Evolutionary conservation across 139 green algal species (phyloP), one percentile per base, ranked within the genome.

Genomic region (Micractinium sp.): DNA sequence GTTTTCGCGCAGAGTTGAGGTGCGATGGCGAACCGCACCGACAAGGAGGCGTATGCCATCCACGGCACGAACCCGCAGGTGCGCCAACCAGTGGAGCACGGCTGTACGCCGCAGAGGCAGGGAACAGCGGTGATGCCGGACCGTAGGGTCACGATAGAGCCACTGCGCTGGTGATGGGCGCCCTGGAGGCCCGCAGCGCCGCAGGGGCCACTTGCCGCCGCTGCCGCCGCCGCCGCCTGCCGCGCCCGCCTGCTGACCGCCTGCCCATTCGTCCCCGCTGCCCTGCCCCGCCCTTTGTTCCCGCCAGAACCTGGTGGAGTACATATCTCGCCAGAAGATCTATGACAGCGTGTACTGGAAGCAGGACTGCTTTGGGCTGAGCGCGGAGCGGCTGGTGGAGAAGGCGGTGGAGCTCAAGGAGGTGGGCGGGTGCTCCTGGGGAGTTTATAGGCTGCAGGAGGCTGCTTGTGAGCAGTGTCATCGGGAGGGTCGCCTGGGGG

Each of bases 321-420:
- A 98, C 78, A 99, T 99, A 86, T 89, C 97, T 3, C 93, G 97
- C 19, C 92, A 94, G 35, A 98, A 98, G 88, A 97, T 99, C n/a
- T 99, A 99, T 77, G 89, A 97, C 53, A 95, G 93, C 5, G 88
- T 95, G 0, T 99, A 98, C 91, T 99, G 98, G 98, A 99, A 99
- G 90, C 96, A 99, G 91, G 91, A 98, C 61, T 99, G 98, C 93
- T 99, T 99, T 90, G 98, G 95, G 4, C 92, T 99, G 85, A 97
- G 93, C 60, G 98, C 98, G 12, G 98, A 99, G 88, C 92, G 92
- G 4, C 78, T 99, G n/a, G 95, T 99, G 23, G 98, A 99, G 87
- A 98, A 98, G 75, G 97, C 96, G 31, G 96, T 99, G 56, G 93
- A 97, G 27, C 94, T 99, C 23, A 95, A 96, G 27, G 90, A 93